Conservation (phyloP, 371 early-diverging fungal species). For the Mortierella sp. region DNA sequence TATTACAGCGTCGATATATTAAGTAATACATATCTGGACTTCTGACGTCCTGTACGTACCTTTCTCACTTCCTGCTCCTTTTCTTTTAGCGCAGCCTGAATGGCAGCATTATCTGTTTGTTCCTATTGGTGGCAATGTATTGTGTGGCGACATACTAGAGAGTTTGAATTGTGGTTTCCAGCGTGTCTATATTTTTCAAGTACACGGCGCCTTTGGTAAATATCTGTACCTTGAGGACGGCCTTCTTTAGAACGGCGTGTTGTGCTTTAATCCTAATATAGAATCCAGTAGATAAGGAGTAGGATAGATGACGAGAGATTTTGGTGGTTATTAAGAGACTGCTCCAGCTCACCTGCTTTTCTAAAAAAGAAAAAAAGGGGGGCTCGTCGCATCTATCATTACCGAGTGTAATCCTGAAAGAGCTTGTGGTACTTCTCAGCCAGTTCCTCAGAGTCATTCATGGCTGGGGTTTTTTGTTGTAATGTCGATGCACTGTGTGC, state of each 20-base stretch:
- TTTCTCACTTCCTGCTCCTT: conserved; percentile 77
- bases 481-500: not conserved
- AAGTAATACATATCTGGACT: too few species aligned
- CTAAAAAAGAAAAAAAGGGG: too few species aligned
- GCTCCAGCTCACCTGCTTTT: not conserved
- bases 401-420: conserved; percentile 74
- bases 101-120: conserved; percentile 66
- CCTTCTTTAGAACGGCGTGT: conserved; percentile 73
- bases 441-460: conserved; percentile 67
- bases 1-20: too few species aligned
- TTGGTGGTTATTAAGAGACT: not conserved
- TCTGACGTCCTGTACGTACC: conserved; percentile 51
- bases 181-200: not conserved
- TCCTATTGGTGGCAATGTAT: conserved; percentile 59
- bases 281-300: not conserved
- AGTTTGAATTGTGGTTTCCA: not conserved
- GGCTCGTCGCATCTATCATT: conserved; percentile 22
- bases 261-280: conserved; percentile 70
- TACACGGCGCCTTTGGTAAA: not conserved
- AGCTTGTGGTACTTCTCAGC: conserved; percentile 71
- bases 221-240: conserved; percentile 66
- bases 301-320: not conserved
- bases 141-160: not conserved
- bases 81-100: conserved; percentile 73
- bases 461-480: conserved; percentile 1